Evolutionary conservation across 768 basidiomycete genomes (phyloP).

Genomic region (Steccherinum ochraceum): DNA sequence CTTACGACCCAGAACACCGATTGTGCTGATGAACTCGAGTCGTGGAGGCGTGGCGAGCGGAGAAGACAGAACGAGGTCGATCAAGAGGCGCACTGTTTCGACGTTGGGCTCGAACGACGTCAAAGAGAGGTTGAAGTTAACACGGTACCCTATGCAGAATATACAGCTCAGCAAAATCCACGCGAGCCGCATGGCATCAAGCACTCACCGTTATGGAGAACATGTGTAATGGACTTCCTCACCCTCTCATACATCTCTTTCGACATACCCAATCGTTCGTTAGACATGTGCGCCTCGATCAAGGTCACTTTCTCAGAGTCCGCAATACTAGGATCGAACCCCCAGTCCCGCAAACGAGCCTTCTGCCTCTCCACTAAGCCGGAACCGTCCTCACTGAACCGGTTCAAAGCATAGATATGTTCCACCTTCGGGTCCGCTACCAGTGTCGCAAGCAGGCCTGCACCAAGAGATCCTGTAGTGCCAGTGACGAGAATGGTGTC

Average conservation of each 20-base stretch:
- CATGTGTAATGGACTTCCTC: slow-evolving; percentile 9
- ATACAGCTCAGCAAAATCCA: neutral
- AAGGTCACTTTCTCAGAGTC: slow-evolving; percentile 3
- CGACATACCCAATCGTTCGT: slow-evolving; percentile 21
- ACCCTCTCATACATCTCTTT: slow-evolving; percentile 23
- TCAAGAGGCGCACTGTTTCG: slow-evolving; percentile 15
- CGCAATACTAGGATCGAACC: slow-evolving; percentile 2
- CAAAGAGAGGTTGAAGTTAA: slow-evolving; percentile 22
- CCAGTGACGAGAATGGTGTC: slow-evolving; percentile 18
- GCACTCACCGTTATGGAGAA: slow-evolving; percentile 16
- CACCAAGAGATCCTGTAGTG: slow-evolving; percentile 18
- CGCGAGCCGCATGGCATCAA: neutral
- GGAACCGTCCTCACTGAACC: slow-evolving; percentile 3
- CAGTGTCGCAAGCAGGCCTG: slow-evolving; percentile 13
- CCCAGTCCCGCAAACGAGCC: neutral
- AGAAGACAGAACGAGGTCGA: slow-evolving; percentile 16
- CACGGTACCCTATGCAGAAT: slow-evolving; percentile 15
- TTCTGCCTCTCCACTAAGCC: slow-evolving; percentile 6
- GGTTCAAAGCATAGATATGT: slow-evolving; percentile 18
- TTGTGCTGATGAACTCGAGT: slow-evolving; percentile 19
- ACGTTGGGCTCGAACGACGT: slow-evolving; percentile 19
- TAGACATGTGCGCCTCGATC: slow-evolving; percentile 13
- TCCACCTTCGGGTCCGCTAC: slow-evolving; percentile 7
- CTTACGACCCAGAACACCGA: slow-evolving; percentile 15
- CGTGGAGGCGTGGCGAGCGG: slow-evolving; percentile 9